Evolutionary conservation across 176 grass and related monocot species (phyloP).

Genomic region (Musa troglodytarum): DNA sequence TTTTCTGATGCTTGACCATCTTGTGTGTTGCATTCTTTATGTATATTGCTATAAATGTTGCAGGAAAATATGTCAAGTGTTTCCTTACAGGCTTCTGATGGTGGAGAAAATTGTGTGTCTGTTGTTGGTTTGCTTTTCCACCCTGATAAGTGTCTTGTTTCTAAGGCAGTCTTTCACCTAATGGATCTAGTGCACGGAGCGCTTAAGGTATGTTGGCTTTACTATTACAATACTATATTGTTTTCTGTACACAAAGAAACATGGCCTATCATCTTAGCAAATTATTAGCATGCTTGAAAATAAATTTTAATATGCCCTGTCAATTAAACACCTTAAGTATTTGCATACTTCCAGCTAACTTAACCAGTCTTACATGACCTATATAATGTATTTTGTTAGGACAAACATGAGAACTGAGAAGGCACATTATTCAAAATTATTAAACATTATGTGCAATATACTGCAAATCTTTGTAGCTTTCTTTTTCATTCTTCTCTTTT

Average conservation of each 20-base stretch:
- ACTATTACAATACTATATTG: no score
- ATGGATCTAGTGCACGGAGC: constrained; percentile 79
- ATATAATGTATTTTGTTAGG: no score
- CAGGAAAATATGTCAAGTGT: neutral
- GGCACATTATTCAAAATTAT: no score
- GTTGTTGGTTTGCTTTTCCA: constrained; percentile 84
- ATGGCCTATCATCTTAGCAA: neutral
- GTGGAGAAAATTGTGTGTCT: constrained; percentile 28
- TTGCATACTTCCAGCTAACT: no score
- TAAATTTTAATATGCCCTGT: no score
- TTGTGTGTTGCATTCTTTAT: neutral
- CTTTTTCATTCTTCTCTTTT: no score
- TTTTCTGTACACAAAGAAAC: neutral
- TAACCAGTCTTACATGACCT: neutral
- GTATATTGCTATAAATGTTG: neutral
- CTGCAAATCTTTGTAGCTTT: no score
- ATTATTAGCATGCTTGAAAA: neutral
- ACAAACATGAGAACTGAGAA: no score
- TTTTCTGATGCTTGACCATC: neutral
- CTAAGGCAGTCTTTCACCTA: constrained; percentile 64
- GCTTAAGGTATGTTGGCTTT: constrained; percentile 62
- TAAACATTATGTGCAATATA: no score
- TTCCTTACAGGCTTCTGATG: constrained; percentile 12
- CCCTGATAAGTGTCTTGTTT: constrained; percentile 61
- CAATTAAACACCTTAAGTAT: no score